phyloP scores from a whole-genome alignment of 768 basidiomycete species.

The Termitomyces sp. region DNA sequence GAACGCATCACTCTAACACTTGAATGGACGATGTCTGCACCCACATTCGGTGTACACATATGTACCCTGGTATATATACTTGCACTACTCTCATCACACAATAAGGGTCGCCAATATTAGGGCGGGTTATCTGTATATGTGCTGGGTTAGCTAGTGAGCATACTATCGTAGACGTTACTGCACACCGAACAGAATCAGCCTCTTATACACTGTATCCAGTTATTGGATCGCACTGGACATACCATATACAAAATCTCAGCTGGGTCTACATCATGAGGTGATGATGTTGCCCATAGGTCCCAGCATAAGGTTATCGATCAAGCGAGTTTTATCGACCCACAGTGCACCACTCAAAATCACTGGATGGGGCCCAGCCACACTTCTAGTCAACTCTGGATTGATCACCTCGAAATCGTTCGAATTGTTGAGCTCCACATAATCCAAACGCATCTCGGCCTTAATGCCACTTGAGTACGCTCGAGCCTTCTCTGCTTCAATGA shows the following conservation, averaged over 20 bases:
- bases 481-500: slow-evolving; percentile 28
- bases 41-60: not conserved
- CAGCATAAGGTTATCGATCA: slow-evolving; percentile 91
- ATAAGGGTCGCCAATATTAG: too few relatives aligned
- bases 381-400: slow-evolving; percentile 21
- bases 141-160: not conserved
- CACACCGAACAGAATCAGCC: not conserved
- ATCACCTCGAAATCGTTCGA: slow-evolving; percentile 67
- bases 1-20: too few relatives aligned
- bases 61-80: not conserved
- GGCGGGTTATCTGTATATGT: not conserved
- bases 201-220: not conserved
- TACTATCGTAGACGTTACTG: not conserved
- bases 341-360: slow-evolving; percentile 84
- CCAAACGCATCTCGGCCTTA: slow-evolving; percentile 54
- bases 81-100: too few relatives aligned
- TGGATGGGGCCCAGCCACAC: slow-evolving; percentile 21
- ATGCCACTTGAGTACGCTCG: slow-evolving; percentile 25
- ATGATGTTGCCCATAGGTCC: slow-evolving; percentile 41
- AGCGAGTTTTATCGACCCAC: slow-evolving; percentile 78
- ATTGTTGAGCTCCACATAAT: slow-evolving; percentile 90
- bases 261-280: slow-evolving; percentile 18
- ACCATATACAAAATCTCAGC: not conserved
- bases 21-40: too few relatives aligned
- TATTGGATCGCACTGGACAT: not conserved